Evolutionary conservation across 2,329 filamentous ascomycete species (phyloP), one percentile per base, ranked within the genome.

Genomic region (Beauveria bassiana): DNA sequence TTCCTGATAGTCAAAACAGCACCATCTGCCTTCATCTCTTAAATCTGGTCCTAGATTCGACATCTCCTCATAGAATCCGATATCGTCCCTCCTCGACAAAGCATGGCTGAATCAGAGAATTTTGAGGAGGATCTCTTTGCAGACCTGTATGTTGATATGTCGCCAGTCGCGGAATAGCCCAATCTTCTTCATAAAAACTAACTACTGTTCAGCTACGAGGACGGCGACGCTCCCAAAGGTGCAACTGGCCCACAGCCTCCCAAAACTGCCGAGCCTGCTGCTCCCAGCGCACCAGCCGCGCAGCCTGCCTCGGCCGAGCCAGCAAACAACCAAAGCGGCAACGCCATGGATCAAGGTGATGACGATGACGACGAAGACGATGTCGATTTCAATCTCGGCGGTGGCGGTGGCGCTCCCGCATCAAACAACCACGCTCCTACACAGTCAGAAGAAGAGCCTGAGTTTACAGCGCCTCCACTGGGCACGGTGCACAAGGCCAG

Each of bases 61-160:
- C 58, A 18, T 18, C 47, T 40, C 28, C 14, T 40, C 49, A 28
- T 45, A 31, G n/a, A 20, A 12, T 14, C 12, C 40, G 34, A 16
- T 34, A 22, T n/a, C 40, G 2, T 60, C 1, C 7, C 5, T n/a
- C n/a, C 3, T 47, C 49, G 20, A 20, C 6, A 55, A 38, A 38
- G 43, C 69, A 95, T 93, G 90, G 86, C 90, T 53, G 91, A 95
- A 70, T 80, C 83, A 59, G 90, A 93, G 71, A 90, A 90, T 67
- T 87, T 91, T 68, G 92, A 96, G 68, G 93, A 96, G 71, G 92
- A 96, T 82, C 89, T 96, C 76, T 96, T 96, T 76, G 92, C 92
- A 70, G 93, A 96, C 78, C 85, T 96, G 92, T 96, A 80, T 78
- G 91, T 67, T 31, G 18, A 50, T 12, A 3, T 28, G 43, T 42